phyloP scores from a whole-genome alignment of 371 early-diverging fungal genomes.

The Rhizopus sp. region DNA sequence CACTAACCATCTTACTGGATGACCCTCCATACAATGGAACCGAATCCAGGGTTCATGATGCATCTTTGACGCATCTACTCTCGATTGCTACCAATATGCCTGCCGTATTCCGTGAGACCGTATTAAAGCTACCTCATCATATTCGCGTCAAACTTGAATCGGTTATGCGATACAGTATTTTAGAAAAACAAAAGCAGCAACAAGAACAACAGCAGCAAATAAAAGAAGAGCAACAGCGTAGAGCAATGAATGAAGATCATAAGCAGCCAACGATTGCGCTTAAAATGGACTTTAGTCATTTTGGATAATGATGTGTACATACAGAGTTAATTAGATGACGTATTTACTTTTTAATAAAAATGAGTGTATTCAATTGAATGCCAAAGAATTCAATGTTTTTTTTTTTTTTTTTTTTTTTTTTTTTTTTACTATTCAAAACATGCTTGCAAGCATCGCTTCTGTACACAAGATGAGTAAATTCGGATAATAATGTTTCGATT shows the following conservation, averaged over 20 bases:
- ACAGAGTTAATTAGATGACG: too few relatives aligned
- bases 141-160: conserved; percentile 44
- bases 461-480: too few relatives aligned
- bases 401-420: too few relatives aligned
- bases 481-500: too few relatives aligned
- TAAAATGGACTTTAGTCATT: conserved; percentile 58
- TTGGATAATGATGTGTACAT: conserved; percentile 20
- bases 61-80: conserved; percentile 35
- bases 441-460: too few relatives aligned
- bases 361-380: too few relatives aligned
- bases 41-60: conserved; percentile 33
- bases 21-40: conserved; percentile 28
- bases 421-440: too few relatives aligned
- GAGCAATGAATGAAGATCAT: conserved; percentile 27
- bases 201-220: conserved; percentile 37
- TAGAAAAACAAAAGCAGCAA: conserved; percentile 37
- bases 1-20: conserved; percentile 43
- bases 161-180: conserved; percentile 48
- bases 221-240: conserved; percentile 29
- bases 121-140: conserved; percentile 29
- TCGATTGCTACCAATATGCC: conserved; percentile 41
- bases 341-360: too few relatives aligned
- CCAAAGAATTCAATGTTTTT: too few relatives aligned
- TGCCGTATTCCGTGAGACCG: conserved; percentile 40
- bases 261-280: conserved; percentile 55